Evolutionary conservation across 345 rosid genomes (phyloP), one percentile per base, ranked within the genome.

Genomic region (Arabis alpina): DNA sequence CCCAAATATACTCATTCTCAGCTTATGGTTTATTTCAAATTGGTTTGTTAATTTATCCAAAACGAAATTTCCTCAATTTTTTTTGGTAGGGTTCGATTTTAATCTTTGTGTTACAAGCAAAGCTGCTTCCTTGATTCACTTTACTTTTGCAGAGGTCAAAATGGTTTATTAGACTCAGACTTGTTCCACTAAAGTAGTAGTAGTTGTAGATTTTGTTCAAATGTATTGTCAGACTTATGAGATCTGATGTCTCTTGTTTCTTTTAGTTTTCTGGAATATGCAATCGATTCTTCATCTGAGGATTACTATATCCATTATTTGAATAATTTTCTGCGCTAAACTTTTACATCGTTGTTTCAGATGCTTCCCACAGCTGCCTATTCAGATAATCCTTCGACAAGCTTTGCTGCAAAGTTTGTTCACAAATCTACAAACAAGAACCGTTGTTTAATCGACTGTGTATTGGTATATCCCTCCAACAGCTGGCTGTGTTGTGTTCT

Each of bases 321-420:
- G 13, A 19, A 19, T 19, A 19, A 19, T 19, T 19, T n/a, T n/a
- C n/a, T n/a, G n/a, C 6, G 49, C 53, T 57, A 3, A 15, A 34
- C 37, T 41, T 51, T 43, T 73, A 10, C 53, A 8, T 70, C 77
- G 53, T 28, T 77, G 66, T 40, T 84, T 81, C 84, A 94, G 99
- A 74, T 88, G 90, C 79, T 91, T 78, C 99, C 99, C 10, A 30
- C 96, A 12, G 84, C 80, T 84, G 93, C 95, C 24, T 88, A 91
- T 81, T 80, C 94, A 11, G 99, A 94, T 76, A 94, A 94, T 72
- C 96, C 99, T 77, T 91, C 97, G 27, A 86, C 96, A 71, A 89
- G 97, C 80, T 94, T 89, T 83, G 86, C 93, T 54, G 90, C 98
- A 53, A 94, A 94, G 74, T 89, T 89, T 87, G 99, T 91, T 62